A percentile compares a stretch with the other conserved stretches of the same genome.
Evolutionary conservation across 164 flowering plant species (phyloP).

Genomic region (Aristolochia contorta): DNA sequence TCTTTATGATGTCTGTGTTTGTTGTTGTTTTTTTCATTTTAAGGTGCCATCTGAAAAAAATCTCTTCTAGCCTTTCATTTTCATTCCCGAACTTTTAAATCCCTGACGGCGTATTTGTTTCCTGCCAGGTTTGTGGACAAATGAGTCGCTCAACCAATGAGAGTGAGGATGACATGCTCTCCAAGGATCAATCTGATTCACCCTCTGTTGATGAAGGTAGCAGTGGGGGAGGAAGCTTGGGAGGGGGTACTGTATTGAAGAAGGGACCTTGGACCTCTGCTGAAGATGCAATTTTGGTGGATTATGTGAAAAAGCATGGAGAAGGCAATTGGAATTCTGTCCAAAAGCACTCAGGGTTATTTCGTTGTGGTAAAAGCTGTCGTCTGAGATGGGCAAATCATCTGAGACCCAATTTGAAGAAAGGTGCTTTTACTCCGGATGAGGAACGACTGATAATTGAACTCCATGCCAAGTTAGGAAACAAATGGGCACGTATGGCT

Average conservation of each 20-base stretch:
- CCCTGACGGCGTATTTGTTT: not conserved
- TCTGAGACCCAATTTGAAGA: constrained; percentile 74
- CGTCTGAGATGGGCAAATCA: constrained; percentile 94
- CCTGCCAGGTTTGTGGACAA: not conserved
- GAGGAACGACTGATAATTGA: constrained; percentile 65
- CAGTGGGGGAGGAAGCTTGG: constrained; percentile 23
- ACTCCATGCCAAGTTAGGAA: constrained; percentile 83
- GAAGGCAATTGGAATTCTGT: constrained; percentile 95
- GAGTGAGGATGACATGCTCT: constrained; percentile 35
- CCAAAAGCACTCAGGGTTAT: constrained; percentile 73
- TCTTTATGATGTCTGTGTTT: too few species aligned
- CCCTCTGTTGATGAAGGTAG: constrained; percentile 38
- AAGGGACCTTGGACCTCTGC: constrained; percentile 90
- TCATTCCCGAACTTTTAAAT: too few species aligned
- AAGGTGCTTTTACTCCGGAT: constrained; percentile 70
- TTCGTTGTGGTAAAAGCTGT: constrained; percentile 87
- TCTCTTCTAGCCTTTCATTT: too few species aligned
- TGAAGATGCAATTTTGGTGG: constrained; percentile 78
- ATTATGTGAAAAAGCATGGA: constrained; percentile 73
- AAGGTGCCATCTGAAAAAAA: too few species aligned
- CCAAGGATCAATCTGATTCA: constrained; percentile 34
- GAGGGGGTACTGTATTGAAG: constrained; percentile 40
- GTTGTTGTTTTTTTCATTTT: too few species aligned
- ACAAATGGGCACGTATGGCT: constrained; percentile 95
- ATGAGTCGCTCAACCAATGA: constrained; percentile 44